phyloP scores from a whole-genome alignment of 164 flowering plant genomes.

The Magnolia officinalis region DNA sequence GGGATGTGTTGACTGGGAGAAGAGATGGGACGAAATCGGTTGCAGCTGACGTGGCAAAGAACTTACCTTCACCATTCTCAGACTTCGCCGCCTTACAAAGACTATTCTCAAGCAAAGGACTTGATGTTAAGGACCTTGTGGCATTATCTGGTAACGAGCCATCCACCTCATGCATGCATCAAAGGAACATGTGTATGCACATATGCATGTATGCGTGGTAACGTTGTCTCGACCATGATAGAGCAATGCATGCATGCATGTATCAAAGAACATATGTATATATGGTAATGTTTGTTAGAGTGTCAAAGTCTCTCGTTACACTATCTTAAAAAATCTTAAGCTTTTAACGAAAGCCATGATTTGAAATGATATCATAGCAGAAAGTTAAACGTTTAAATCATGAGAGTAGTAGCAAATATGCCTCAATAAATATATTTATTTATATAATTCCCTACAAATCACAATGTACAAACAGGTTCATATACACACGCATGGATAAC shows the following conservation, averaged over 20 bases:
- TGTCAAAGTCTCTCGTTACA: too few relatives aligned
- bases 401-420: too few relatives aligned
- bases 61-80: slow-evolving; percentile 25
- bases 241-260: not conserved
- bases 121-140: slow-evolving; percentile 4
- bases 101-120: not conserved
- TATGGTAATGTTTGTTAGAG: too few relatives aligned
- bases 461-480: too few relatives aligned
- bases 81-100: slow-evolving; percentile 23
- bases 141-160: slow-evolving; percentile 17
- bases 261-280: too few relatives aligned
- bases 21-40: slow-evolving; percentile 31
- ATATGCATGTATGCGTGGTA: not conserved
- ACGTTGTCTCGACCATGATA: not conserved
- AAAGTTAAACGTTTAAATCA: too few relatives aligned
- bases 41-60: slow-evolving; percentile 14
- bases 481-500: too few relatives aligned
- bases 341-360: too few relatives aligned
- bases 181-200: not conserved
- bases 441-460: too few relatives aligned
- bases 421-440: too few relatives aligned
- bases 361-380: too few relatives aligned
- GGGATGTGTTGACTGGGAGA: slow-evolving; percentile 37
- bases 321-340: too few relatives aligned
- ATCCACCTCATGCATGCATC: slow-evolving; percentile 16